phyloP scores from a whole-genome alignment of 2,329 filamentous ascomycete species.

The Monilinia polystroma region DNA sequence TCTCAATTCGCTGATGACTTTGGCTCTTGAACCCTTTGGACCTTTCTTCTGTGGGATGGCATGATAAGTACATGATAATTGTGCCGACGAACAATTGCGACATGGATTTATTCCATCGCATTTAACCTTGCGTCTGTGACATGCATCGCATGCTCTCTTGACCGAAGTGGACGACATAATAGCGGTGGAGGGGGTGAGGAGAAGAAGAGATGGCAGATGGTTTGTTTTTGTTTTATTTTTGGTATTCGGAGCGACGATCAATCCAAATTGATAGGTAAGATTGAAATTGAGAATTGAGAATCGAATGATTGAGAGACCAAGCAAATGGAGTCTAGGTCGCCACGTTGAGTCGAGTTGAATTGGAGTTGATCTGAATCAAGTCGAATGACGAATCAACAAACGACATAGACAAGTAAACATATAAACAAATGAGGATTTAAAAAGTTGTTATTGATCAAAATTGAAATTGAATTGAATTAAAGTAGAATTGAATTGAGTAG shows the following conservation, averaged over 20 bases:
- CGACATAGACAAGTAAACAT: too few species aligned
- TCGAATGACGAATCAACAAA: too few species aligned
- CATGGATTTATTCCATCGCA: slow-evolving; percentile 71
- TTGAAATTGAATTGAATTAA: too few species aligned
- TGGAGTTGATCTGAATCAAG: too few species aligned
- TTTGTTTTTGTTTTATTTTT: background rate
- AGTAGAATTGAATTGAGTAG: too few species aligned
- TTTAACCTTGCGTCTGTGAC: slow-evolving; percentile 72
- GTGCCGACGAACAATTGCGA: slow-evolving; percentile 66
- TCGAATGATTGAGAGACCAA: background rate
- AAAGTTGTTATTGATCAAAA: too few species aligned
- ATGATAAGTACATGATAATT: slow-evolving; percentile 71
- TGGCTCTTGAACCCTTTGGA: slow-evolving; percentile 70
- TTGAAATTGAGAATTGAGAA: background rate
- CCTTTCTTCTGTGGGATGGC: slow-evolving; percentile 75
- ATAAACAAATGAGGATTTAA: too few species aligned
- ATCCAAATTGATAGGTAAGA: background rate
- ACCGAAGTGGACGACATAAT: slow-evolving; percentile 41
- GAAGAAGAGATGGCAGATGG: background rate
- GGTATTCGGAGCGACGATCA: slow-evolving; percentile 1
- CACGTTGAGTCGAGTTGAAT: too few species aligned
- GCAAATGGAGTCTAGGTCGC: too few species aligned
- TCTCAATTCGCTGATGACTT: slow-evolving; percentile 71
- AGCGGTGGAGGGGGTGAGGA: background rate
- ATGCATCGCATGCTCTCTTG: slow-evolving; percentile 67